Evolutionary conservation across 2,329 filamentous ascomycete species (phyloP).

Genomic region (Colletotrichum orchidophilum): DNA sequence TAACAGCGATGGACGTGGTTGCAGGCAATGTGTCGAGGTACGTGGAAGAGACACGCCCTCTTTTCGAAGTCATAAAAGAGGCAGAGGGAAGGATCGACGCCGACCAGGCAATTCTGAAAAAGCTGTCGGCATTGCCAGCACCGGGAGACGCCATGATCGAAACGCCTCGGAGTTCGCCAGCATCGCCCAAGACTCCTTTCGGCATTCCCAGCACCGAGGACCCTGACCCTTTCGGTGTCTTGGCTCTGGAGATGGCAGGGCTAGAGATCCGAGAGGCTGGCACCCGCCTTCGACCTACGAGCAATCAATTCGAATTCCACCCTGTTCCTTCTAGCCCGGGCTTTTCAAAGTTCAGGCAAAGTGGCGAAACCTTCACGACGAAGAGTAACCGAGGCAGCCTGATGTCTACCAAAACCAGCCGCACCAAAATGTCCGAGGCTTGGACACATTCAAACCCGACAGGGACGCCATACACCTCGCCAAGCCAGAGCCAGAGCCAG

Average conservation of each 20-base stretch:
- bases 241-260: conserved; percentile 90
- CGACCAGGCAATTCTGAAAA: conserved; percentile 73
- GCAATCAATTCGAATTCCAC: conserved; percentile 84
- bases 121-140: conserved; percentile 71
- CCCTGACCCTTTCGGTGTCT: conserved; percentile 90
- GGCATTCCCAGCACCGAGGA: conserved; percentile 83
- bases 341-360: conserved; percentile 69
- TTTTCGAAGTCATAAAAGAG: conserved; percentile 86
- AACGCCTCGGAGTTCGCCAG: conserved; percentile 46
- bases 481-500: conserved; percentile 62
- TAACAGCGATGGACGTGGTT: conserved; percentile 65
- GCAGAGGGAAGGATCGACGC: conserved; percentile 85
- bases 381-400: conserved; percentile 77
- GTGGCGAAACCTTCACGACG: conserved; percentile 70
- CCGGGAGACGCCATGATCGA: conserved; percentile 77
- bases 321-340: conserved; percentile 80
- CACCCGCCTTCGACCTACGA: conserved; percentile 75
- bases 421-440: conserved; percentile 76
- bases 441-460: conserved; percentile 70
- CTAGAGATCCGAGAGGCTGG: conserved; percentile 93
- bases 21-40: conserved; percentile 65
- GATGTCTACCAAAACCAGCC: conserved; percentile 76
- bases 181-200: conserved; percentile 60
- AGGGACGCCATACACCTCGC: conserved; percentile 62
- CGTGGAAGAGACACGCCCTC: conserved; percentile 62